Base-by-base conservation (phyloP, 371 early-diverging fungal genomes). In the Syncephalis fuscata region DNA sequence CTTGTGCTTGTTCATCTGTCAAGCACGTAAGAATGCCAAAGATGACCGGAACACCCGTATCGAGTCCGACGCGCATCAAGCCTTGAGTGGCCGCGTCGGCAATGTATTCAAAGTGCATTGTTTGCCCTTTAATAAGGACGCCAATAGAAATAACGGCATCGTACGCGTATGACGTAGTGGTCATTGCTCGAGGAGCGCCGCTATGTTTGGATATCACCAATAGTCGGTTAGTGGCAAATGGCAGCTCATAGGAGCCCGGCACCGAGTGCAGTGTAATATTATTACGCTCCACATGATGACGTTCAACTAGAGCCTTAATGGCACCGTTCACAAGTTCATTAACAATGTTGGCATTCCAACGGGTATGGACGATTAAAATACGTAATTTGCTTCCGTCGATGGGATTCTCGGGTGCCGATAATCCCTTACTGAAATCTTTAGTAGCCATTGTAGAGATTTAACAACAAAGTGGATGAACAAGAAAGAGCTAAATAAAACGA, bases 51-150 rank as follows among this genome's bases (percentile, higher is more conserved):
- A 80, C 72, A 2, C 77, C 74, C 0, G 85, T 74, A 50, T 92
- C 90, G 47, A 97, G 63, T 11, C 88, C 85, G 17, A 94, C 91
- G 20, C 81, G 72, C 88, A 92, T 92, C 27, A 94, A 63, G 1
- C 90, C 95, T 27, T 89, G 85, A 46, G 78, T 76, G 2, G 82
- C 82, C 3, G 94, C 85, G 48, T 92, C 92, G 39, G 84, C 77
- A 48, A 96, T 96, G 62, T 96, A 96, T 64, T 94, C 97, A 71
- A 92, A 96, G 56, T 96, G 97, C 78, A 90, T 88, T 37, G 97
- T 96, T 46, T 73, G 73, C 42, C 97, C 97, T 75, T 93, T 96
- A 73, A 96, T 92, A 46, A 96, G 78, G 21, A 93, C 82, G 39
- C 97, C 97, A 55, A 96, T 78, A 50, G 84, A 78, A 51, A 96